Evolutionary conservation across 2,329 filamentous ascomycete genomes (phyloP).

Genomic region (Pseudogymnoascus sp.): DNA sequence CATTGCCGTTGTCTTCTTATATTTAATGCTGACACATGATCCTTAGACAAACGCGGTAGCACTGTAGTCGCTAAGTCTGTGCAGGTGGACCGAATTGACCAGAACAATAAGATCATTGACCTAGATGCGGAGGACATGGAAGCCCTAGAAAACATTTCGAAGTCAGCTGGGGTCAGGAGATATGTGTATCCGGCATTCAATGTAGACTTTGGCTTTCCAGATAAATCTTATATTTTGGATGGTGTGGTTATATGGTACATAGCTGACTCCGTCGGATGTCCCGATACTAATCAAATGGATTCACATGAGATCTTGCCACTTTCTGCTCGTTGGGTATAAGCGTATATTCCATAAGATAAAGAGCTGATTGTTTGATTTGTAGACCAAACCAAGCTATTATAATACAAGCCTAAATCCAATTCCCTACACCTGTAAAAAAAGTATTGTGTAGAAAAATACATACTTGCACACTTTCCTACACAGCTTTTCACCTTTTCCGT

Average conservation of each 20-base stretch:
- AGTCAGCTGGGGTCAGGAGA: slow-evolving; percentile 43
- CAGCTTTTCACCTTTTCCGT: too few species aligned
- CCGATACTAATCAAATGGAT: background rate
- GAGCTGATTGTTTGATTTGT: too few species aligned
- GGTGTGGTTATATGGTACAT: background rate
- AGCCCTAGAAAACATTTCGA: slow-evolving; percentile 43
- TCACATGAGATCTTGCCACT: background rate
- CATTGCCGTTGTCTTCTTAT: background rate
- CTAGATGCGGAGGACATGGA: slow-evolving; percentile 58
- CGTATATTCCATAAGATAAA: background rate
- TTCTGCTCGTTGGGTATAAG: background rate
- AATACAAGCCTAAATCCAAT: too few species aligned
- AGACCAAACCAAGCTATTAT: too few species aligned
- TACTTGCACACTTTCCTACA: too few species aligned
- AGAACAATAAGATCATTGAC: slow-evolving; percentile 61
- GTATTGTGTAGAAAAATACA: too few species aligned
- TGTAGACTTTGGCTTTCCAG: slow-evolving; percentile 65
- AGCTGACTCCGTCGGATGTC: background rate
- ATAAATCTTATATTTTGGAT: slow-evolving; percentile 28
- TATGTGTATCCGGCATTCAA: slow-evolving; percentile 66
- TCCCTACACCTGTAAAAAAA: too few species aligned
- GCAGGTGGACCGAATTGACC: slow-evolving; percentile 58
- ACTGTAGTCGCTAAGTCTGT: slow-evolving; percentile 71
- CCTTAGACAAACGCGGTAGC: slow-evolving; percentile 40
- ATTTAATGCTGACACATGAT: slow-evolving; percentile 10